Base-by-base conservation (phyloP, 805 yeast species). In the Tetrapisispora pingtungensis region DNA sequence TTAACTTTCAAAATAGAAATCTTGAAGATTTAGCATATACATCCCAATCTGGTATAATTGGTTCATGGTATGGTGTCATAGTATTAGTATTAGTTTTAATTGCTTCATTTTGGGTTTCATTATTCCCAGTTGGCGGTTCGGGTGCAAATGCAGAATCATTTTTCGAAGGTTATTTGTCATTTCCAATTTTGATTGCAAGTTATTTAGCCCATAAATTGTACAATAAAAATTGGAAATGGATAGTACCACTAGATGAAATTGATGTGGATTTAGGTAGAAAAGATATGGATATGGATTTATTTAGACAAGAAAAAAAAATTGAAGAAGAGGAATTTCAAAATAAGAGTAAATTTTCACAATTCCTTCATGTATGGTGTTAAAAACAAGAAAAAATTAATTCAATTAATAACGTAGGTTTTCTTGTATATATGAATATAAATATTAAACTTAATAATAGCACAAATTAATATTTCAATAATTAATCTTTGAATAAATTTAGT, bases 51-150 rank as follows among this genome's bases (percentile, higher is more conserved):
- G 93, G 93, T 47, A 59, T 78, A 33, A 64, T 54, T 46, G 89
- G 89, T 35, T 78, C 89, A 3, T 58, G 59, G 49, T 72, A 72
- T 52, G 89, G 90, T 45, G 58, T 74, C 22, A 26, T 64, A 7
- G 65, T 84, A 44, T 73, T 78, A 56, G 46, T 71, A 41, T 62
- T 80, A 48, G 79, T 83, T 40, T 64, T 84, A 38, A 66, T 75
- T 40, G 82, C 86, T 32, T 85, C 82, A 59, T 83, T 84, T 69
- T 84, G 89, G 89, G 70, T 78, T 44, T 85, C 89, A 3, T 65
- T 83, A 40, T 83, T 70, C 70, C 90, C 90, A 43, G 56, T 75
- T 33, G 77, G 77, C 14, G 72, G 75, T 12, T 65, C 53, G 3
- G 45, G 65, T 10, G 76, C 81, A 32, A 67, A 67, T 56, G 82